phyloP scores from a whole-genome alignment of 306 rosid genomes.

The Vigna unguiculata region DNA sequence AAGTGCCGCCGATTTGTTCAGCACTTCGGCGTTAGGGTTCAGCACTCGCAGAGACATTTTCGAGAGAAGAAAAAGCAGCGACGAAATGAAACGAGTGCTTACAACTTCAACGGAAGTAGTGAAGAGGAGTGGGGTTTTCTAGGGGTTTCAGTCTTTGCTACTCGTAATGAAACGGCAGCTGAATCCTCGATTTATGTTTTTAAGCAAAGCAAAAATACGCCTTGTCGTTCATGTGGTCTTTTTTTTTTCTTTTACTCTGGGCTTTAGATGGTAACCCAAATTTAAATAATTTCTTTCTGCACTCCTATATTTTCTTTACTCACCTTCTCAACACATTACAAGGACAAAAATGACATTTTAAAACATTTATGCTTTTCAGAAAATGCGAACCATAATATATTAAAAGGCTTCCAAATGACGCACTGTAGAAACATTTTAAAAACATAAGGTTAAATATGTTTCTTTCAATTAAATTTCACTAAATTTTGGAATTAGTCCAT shows the following conservation, averaged over 20 bases:
- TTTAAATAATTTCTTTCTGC: too few species aligned
- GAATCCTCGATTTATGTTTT: background rate
- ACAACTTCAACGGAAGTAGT: background rate
- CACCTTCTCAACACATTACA: too few species aligned
- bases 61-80: background rate
- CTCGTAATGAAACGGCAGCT: constrained; percentile 4
- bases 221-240: background rate
- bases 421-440: too few species aligned
- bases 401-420: too few species aligned
- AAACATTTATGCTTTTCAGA: too few species aligned
- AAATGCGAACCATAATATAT: too few species aligned
- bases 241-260: background rate
- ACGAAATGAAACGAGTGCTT: background rate
- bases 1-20: constrained; percentile 95
- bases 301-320: too few species aligned
- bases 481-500: too few species aligned
- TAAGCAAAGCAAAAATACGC: background rate
- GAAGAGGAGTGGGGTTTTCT: constrained; percentile 28
- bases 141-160: constrained; percentile 22
- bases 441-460: too few species aligned
- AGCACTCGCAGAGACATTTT: constrained; percentile 79
- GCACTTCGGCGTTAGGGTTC: constrained; percentile 97
- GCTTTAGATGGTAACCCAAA: background rate
- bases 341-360: too few species aligned
- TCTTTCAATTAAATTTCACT: too few species aligned